phyloP scores from a whole-genome alignment of 2,329 filamentous ascomycete species.

The Pestalotiopsis fici region DNA sequence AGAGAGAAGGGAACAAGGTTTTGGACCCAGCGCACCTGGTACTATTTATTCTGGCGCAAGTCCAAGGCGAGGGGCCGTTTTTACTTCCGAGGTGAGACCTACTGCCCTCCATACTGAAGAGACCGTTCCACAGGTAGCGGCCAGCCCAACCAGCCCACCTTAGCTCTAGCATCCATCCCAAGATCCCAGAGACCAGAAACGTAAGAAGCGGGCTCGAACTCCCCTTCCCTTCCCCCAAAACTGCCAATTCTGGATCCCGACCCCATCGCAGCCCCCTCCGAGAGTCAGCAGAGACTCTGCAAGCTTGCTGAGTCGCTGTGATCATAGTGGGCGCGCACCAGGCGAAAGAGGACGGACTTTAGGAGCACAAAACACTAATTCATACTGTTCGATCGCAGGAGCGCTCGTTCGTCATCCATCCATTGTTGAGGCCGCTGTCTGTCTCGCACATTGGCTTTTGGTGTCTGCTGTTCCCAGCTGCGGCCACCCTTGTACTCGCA shows the following conservation, averaged over 20 bases:
- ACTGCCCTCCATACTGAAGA: neutral
- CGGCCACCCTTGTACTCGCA: neutral
- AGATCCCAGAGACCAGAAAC: neutral
- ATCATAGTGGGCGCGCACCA: neutral
- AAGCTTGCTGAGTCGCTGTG: neutral
- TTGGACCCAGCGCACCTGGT: neutral
- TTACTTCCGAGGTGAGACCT: slow-evolving; percentile 4
- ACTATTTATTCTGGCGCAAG: neutral
- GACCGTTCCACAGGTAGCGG: neutral
- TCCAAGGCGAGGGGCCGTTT: neutral
- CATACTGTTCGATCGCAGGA: neutral
- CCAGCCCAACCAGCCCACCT: neutral
- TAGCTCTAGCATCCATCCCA: neutral
- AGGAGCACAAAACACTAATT: neutral
- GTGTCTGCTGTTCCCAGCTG: slow-evolving; percentile 2
- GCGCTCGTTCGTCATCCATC: neutral
- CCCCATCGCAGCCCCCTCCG: neutral
- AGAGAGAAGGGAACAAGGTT: no score
- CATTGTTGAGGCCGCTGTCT: neutral
- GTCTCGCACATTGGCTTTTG: neutral
- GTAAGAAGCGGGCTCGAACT: neutral
- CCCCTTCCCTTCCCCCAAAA: neutral
- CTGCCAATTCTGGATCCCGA: neutral
- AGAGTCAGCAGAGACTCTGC: neutral
- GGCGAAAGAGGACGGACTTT: neutral